phyloP scores from a whole-genome alignment of 495 filamentous ascomycete genomes.

The Monascus purpureus region DNA sequence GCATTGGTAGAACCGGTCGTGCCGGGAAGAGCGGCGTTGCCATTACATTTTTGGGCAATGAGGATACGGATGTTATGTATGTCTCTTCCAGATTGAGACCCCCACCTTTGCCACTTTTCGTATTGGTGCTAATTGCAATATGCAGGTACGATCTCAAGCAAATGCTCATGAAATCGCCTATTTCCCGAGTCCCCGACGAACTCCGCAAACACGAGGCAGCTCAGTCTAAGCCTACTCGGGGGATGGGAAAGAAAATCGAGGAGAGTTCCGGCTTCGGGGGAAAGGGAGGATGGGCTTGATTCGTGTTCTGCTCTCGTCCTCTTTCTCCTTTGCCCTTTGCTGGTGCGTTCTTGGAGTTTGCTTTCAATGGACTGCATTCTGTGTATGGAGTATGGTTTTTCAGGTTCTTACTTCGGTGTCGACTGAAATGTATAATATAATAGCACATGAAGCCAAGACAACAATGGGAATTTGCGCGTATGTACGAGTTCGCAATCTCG shows the following conservation, averaged over 20 bases:
- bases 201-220: constrained; percentile 87
- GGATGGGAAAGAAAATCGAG: constrained; percentile 46
- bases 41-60: constrained; percentile 89
- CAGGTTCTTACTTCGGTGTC: too few relatives aligned
- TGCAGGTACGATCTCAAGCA: constrained; percentile 70
- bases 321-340: too few relatives aligned
- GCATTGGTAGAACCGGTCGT: constrained; percentile 94
- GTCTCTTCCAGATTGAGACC: constrained; percentile 7
- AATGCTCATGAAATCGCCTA: constrained; percentile 85
- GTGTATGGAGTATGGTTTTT: neutral
- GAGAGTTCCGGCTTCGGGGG: constrained; percentile 46
- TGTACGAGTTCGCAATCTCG: too few relatives aligned
- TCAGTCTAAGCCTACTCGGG: constrained; percentile 59
- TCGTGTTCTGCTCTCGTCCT: neutral
- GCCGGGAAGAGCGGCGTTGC: constrained; percentile 95
- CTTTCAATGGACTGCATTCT: neutral
- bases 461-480: too few relatives aligned
- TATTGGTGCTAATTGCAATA: too few relatives aligned
- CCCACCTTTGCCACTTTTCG: too few relatives aligned
- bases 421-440: too few relatives aligned
- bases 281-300: constrained; percentile 35
- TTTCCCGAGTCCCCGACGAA: constrained; percentile 86
- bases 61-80: constrained; percentile 89
- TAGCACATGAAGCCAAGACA: too few relatives aligned
- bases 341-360: too few relatives aligned